Conservation (phyloP, 495 filamentous ascomycete species). For the Penicillium bovifimosum region DNA sequence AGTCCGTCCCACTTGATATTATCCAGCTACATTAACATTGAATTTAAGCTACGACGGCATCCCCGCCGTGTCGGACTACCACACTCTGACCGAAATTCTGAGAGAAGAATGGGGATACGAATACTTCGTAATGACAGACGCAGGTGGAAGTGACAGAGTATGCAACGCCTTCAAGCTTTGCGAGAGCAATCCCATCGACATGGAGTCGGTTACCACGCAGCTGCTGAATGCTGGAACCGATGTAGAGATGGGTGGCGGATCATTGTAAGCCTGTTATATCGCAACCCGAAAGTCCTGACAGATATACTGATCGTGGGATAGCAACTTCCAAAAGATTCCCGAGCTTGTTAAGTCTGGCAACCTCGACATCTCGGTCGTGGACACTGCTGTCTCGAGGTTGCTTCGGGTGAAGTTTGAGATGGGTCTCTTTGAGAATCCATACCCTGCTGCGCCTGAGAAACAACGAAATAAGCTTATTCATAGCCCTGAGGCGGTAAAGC, state of each 20-base stretch:
- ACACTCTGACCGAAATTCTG: conserved; percentile 60
- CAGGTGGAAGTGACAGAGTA: conserved; percentile 61
- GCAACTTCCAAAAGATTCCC: conserved; percentile 60
- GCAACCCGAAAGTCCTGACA: background rate
- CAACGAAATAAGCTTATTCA: conserved; percentile 53
- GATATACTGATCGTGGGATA: conserved; percentile 8
- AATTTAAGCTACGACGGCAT: conserved; percentile 53
- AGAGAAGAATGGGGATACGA: conserved; percentile 65
- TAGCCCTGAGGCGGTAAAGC: conserved; percentile 46
- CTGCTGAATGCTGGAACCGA: conserved; percentile 63
- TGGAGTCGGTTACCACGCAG: conserved; percentile 48
- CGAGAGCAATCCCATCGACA: conserved; percentile 50
- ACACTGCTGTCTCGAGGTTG: conserved; percentile 59
- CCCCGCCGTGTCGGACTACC: conserved; percentile 54
- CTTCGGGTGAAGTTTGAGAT: conserved; percentile 59
- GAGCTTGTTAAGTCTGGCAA: conserved; percentile 54
- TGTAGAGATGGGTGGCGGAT: conserved; percentile 72
- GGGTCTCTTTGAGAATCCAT: conserved; percentile 65
- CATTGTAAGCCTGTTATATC: conserved; percentile 36
- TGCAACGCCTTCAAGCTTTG: conserved; percentile 61
- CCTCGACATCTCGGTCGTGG: conserved; percentile 48
- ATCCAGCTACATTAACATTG: background rate
- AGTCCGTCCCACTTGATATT: background rate
- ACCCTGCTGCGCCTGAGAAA: conserved; percentile 45
- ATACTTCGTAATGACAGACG: conserved; percentile 55